phyloP scores from a whole-genome alignment of 2,329 filamentous ascomycete species.

The Lachnellula hyalina region DNA sequence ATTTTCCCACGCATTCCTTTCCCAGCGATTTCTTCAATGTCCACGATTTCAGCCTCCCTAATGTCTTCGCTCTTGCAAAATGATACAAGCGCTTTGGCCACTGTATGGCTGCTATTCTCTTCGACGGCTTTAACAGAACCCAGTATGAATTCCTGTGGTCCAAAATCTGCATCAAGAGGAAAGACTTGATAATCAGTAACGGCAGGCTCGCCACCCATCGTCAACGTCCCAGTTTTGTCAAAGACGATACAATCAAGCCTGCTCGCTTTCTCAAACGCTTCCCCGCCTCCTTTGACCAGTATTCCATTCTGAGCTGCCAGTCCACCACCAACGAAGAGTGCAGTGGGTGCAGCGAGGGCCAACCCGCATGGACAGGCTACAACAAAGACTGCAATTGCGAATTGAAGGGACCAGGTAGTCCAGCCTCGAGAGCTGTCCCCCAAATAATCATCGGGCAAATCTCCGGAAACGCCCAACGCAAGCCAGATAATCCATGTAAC shows the following conservation, averaged over 20 bases:
- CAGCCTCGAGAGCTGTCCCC: conserved; percentile 54
- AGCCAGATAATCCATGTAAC: conserved; percentile 70
- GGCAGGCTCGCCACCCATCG: conserved; percentile 59
- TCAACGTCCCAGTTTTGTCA: conserved; percentile 57
- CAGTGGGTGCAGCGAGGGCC: conserved; percentile 53
- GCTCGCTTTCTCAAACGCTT: conserved; percentile 54
- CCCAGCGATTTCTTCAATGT: conserved; percentile 63
- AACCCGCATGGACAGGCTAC: conserved; percentile 58
- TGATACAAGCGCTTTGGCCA: conserved; percentile 63
- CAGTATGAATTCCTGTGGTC: conserved; percentile 35
- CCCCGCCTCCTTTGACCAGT: conserved; percentile 52
- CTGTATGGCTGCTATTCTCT: conserved; percentile 67
- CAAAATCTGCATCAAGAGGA: conserved; percentile 15
- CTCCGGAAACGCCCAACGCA: conserved; percentile 52
- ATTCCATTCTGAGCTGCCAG: conserved; percentile 52
- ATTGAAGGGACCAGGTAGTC: conserved; percentile 70
- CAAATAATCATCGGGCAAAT: conserved; percentile 52
- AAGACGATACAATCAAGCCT: conserved; percentile 51
- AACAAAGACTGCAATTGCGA: conserved; percentile 61
- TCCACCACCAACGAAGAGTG: conserved; percentile 53
- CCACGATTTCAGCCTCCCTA: conserved; percentile 31
- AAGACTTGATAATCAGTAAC: conserved; percentile 42
- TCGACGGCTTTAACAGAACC: conserved; percentile 58
- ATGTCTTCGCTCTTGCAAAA: conserved; percentile 46
- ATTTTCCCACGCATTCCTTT: conserved; percentile 58